A percentile compares a stretch with the other conserved stretches of the same genome.
Conservation (phyloP, 768 basidiomycete genomes). For the Multifurca ochricompacta region DNA sequence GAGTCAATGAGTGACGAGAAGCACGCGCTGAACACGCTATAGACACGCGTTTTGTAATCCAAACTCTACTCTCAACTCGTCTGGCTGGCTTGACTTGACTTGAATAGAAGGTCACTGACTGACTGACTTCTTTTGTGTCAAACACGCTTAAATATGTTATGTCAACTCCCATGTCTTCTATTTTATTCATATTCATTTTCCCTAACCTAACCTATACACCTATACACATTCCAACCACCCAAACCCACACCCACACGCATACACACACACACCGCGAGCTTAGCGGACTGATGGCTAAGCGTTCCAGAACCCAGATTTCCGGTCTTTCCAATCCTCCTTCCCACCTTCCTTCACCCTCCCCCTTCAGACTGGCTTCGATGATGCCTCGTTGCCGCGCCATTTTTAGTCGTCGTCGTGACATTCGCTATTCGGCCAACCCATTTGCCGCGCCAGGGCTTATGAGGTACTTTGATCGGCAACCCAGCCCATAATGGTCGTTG, state of each 20-base stretch:
- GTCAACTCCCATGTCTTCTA: not conserved
- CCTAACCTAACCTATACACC: too few species aligned
- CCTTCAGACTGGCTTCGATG: too few species aligned
- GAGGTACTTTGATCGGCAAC: slow-evolving; percentile 12
- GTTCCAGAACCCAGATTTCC: slow-evolving; percentile 7
- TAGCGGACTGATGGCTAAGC: slow-evolving; percentile 16
- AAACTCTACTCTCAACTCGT: too few species aligned
- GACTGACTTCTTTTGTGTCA: not conserved
- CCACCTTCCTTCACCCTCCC: too few species aligned
- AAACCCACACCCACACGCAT: too few species aligned
- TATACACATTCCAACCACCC: too few species aligned
- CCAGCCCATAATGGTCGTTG: slow-evolving; percentile 6
- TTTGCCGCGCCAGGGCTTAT: not conserved
- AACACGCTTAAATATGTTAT: too few species aligned
- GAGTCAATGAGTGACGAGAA: slow-evolving; percentile 5
- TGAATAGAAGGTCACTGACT: not conserved
- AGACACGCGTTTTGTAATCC: slow-evolving; percentile 6
- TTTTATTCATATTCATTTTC: too few species aligned
- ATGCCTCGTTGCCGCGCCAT: slow-evolving; percentile 14
- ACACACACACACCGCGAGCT: slow-evolving; percentile 7
- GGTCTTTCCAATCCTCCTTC: too few species aligned
- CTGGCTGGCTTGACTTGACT: too few species aligned
- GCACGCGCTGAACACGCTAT: slow-evolving; percentile 18
- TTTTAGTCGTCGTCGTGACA: slow-evolving; percentile 16
- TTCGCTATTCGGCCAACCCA: slow-evolving; percentile 12